phyloP scores from a whole-genome alignment of 106 monocot species.

The Dioscorea alata region DNA sequence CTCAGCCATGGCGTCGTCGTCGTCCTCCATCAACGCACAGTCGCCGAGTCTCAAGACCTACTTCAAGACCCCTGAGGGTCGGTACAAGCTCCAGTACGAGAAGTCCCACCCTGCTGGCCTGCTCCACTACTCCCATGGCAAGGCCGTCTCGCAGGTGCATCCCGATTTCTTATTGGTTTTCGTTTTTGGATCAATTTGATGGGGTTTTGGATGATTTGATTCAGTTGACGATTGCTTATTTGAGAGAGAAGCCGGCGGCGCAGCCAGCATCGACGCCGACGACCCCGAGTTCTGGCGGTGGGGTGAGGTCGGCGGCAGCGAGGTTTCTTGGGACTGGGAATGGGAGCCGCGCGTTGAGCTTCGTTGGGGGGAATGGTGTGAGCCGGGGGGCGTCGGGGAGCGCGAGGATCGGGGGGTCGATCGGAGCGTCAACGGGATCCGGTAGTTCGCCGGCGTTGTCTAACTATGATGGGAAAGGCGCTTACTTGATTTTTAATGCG shows the following conservation, averaged over 20 bases:
- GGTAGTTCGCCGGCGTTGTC: slow-evolving; percentile 24
- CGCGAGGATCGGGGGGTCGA: slow-evolving; percentile 47
- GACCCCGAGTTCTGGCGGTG: slow-evolving; percentile 22
- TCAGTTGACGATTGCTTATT: slow-evolving; percentile 70
- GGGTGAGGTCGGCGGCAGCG: slow-evolving; percentile 54
- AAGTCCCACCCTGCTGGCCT: slow-evolving; percentile 75
- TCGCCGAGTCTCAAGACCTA: slow-evolving; percentile 61
- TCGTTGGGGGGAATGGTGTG: slow-evolving; percentile 67
- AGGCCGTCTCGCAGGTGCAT: slow-evolving; percentile 73
- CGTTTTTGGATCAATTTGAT: slow-evolving; percentile 7
- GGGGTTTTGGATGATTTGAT: not conserved
- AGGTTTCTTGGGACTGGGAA: slow-evolving; percentile 51
- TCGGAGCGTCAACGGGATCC: slow-evolving; percentile 30
- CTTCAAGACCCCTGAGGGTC: slow-evolving; percentile 93
- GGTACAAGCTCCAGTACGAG: slow-evolving; percentile 92
- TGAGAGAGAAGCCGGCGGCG: slow-evolving; percentile 51
- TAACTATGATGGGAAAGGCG: slow-evolving; percentile 82
- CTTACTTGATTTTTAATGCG: slow-evolving; percentile 81
- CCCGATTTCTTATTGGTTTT: not conserved
- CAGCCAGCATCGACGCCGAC: slow-evolving; percentile 38
- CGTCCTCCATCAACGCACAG: slow-evolving; percentile 47
- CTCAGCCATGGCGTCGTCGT: slow-evolving; percentile 28
- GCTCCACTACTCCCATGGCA: slow-evolving; percentile 88
- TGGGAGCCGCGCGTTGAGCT: slow-evolving; percentile 49
- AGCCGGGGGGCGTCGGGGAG: slow-evolving; percentile 46